Evolutionary conservation across 2,329 filamentous ascomycete genomes (phyloP).

Genomic region (Fusarium nodosum): DNA sequence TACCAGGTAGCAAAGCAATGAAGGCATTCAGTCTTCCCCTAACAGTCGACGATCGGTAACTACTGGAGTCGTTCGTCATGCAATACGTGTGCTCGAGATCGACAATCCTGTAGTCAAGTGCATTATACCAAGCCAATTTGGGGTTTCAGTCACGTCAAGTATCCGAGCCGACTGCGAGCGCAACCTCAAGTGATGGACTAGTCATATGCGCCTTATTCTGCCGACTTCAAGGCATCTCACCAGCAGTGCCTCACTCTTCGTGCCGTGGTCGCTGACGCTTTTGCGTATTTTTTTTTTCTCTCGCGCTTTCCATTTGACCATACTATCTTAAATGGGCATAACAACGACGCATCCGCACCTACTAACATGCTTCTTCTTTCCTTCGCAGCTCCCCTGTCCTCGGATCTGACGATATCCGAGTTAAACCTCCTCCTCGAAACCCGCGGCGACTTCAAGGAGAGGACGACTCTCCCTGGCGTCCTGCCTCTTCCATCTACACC

Average conservation of each 20-base stretch:
- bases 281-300: not conserved
- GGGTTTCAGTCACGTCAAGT: constrained; percentile 15
- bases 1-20: constrained; percentile 22
- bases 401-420: constrained; percentile 42
- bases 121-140: constrained; percentile 19
- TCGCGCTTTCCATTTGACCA: constrained; percentile 1
- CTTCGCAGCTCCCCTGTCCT: constrained; percentile 45
- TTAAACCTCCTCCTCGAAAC: constrained; percentile 53
- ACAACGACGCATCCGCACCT: constrained; percentile 16
- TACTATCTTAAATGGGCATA: constrained; percentile 4
- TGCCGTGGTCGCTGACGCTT: not conserved
- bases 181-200: constrained; percentile 7
- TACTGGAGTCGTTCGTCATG: constrained; percentile 31
- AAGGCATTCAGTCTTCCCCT: constrained; percentile 17
- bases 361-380: constrained; percentile 38
- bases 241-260: constrained; percentile 17
- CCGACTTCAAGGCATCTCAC: constrained; percentile 7
- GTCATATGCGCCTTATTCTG: constrained; percentile 18
- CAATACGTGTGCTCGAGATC: constrained; percentile 20
- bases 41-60: constrained; percentile 7
- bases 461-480: constrained; percentile 55
- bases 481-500: constrained; percentile 69
- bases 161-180: constrained; percentile 1
- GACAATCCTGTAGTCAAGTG: constrained; percentile 7
- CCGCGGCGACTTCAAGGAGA: constrained; percentile 52